Conservation (phyloP, 352 stramenopile genomes). For the Pythium aquatile region DNA sequence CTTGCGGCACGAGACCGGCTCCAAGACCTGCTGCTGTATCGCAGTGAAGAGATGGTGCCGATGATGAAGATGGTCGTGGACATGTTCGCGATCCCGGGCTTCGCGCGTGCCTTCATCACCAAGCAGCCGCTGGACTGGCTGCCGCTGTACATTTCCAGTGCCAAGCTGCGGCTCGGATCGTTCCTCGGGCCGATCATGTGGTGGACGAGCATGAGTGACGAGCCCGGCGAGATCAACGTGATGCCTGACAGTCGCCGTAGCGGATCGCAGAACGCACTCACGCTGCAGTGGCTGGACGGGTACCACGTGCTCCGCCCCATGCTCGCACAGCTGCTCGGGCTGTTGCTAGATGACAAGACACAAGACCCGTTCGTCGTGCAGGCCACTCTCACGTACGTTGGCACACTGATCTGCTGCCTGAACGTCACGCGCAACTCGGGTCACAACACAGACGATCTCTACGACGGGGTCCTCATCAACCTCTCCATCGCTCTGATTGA, state of each 20-base stretch:
- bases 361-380: slow-evolving; percentile 56
- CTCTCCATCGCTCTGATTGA: slow-evolving; percentile 49
- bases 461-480: slow-evolving; percentile 75
- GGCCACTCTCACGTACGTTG: slow-evolving; percentile 61
- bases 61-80: slow-evolving; percentile 45
- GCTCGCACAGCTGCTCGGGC: slow-evolving; percentile 32
- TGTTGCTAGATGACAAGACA: slow-evolving; percentile 30
- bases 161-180: slow-evolving; percentile 34
- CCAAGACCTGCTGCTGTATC: slow-evolving; percentile 53
- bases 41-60: slow-evolving; percentile 38
- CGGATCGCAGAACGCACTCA: slow-evolving; percentile 31
- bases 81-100: slow-evolving; percentile 37
- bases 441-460: slow-evolving; percentile 41
- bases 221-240: slow-evolving; percentile 47
- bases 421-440: slow-evolving; percentile 46
- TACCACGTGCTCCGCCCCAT: slow-evolving; percentile 34
- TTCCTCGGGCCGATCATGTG: slow-evolving; percentile 68
- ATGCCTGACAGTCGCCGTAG: slow-evolving; percentile 26
- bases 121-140: slow-evolving; percentile 31
- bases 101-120: slow-evolving; percentile 36
- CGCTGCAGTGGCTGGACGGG: slow-evolving; percentile 49
- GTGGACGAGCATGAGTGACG: slow-evolving; percentile 63
- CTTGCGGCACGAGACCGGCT: slow-evolving; percentile 49
- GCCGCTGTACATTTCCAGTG: slow-evolving; percentile 43
- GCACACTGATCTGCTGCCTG: slow-evolving; percentile 29